Percentiles rank a stretch among this genome's conserved stretches.
phyloP scores from a whole-genome alignment of 2,329 filamentous ascomycete species.

The Alternaria ventricosa region DNA sequence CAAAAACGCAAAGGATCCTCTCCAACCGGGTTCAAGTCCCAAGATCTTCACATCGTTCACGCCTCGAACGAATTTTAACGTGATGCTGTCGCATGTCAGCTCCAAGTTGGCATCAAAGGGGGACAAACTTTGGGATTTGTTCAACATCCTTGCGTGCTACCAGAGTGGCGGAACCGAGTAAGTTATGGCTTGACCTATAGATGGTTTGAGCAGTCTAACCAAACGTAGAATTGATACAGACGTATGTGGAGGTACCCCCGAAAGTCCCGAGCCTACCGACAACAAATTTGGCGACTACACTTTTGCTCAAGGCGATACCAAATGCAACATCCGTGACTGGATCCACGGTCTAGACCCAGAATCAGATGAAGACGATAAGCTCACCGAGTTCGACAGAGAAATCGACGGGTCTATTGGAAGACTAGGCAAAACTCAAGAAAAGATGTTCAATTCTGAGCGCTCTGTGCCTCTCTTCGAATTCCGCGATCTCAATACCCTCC shows the following conservation, averaged over 20 bases:
- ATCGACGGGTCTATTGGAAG: background rate
- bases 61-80: background rate
- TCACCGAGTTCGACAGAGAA: background rate
- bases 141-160: background rate
- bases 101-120: background rate
- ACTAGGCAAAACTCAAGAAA: background rate
- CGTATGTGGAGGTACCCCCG: background rate
- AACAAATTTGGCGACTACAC: background rate
- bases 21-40: background rate
- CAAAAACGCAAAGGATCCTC: background rate
- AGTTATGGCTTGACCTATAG: background rate
- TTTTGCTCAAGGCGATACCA: background rate
- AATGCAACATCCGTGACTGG: background rate
- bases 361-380: background rate
- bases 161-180: background rate
- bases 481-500: background rate
- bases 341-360: background rate
- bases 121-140: background rate
- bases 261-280: background rate
- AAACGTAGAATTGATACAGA: background rate
- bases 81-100: background rate
- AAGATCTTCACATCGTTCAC: background rate
- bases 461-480: background rate
- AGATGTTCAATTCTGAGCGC: background rate
- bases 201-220: background rate